Base-by-base conservation (phyloP, 2,329 filamentous ascomycete species). In the Venturia pyrina region DNA sequence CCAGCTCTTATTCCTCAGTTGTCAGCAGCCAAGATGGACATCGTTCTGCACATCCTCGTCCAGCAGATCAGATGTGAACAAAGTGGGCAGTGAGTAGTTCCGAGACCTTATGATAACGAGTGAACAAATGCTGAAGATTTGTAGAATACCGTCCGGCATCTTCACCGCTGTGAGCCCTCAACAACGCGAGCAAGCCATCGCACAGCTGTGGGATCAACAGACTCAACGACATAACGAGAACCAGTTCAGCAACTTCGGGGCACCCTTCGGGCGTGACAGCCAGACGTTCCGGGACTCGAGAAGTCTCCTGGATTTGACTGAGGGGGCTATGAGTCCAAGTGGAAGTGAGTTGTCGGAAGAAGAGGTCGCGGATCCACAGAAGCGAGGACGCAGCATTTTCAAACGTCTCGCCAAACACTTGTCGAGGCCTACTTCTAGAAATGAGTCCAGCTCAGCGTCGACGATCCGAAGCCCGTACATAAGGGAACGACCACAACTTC, bases 371-470 rank as follows among this genome's bases (percentile, higher is more conserved):
- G 15, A 34, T 1, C 43, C 34, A 32, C 40, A 44, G 24, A 24
- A 44, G 37, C 37, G 60, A 62, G 60, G 60, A 62, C 60, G 60
- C 5, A 44, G 60, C 40, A 44, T 62, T 40, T 62, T 62, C 60
- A 19, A 17, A n/a, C 37, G 60, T 3, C 44, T 62, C 10, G 60
- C 43, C 37, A 62, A 46, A 21, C 60, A 34, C 21, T 24, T 62
- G 34, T 62, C 60, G 40, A 46, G 40, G 19, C 28, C 53, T n/a
- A 10, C 60, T 46, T 46, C 60, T 10, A 41, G 43, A 46, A 5
- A 37, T 3, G 43, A 62, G 4, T 43, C 21, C 60, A 15, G 40
- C 15, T 8, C 57, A 40, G 7, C 57, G 15, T 40, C 28, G 10
- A 28, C 40, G 8, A n/a, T n/a, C n/a, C 60, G 40, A 28, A 43